phyloP scores from a whole-genome alignment of 2,329 filamentous ascomycete genomes.

The Teratosphaeria viscida region DNA sequence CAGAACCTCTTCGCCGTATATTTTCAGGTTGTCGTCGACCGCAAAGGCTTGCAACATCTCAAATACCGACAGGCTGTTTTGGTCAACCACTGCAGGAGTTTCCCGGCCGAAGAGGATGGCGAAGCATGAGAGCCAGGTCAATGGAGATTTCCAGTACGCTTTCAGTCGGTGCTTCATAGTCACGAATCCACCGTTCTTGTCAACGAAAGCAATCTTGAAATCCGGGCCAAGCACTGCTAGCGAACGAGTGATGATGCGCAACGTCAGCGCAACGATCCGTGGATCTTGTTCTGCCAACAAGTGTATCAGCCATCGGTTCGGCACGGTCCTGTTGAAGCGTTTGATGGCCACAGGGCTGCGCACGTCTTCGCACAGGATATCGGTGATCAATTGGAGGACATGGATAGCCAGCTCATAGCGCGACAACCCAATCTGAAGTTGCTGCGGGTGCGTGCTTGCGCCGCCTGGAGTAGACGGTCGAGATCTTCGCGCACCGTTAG shows the following conservation, averaged over 20 bases:
- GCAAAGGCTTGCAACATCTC: constrained; percentile 64
- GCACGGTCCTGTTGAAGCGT: constrained; percentile 88
- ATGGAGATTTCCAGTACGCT: constrained; percentile 78
- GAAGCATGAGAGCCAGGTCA: constrained; percentile 80
- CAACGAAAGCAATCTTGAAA: constrained; percentile 77
- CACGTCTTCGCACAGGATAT: constrained; percentile 16
- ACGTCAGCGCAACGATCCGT: constrained; percentile 68
- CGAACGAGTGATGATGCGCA: constrained; percentile 73
- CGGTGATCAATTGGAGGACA: constrained; percentile 18
- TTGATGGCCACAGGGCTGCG: constrained; percentile 13
- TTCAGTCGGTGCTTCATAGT: constrained; percentile 75
- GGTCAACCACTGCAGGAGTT: constrained; percentile 57
- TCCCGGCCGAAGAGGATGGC: constrained; percentile 80
- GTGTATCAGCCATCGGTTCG: constrained; percentile 72
- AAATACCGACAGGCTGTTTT: constrained; percentile 62
- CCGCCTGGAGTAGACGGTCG: constrained; percentile 19
- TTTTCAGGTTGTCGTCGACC: constrained; percentile 46
- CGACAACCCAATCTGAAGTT: constrained; percentile 8
- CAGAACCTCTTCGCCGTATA: constrained; percentile 68
- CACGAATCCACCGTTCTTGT: constrained; percentile 77
- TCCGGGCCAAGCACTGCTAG: constrained; percentile 69
- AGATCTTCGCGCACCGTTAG: constrained; percentile 12
- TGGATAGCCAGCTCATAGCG: constrained; percentile 21
- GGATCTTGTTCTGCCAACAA: constrained; percentile 78
- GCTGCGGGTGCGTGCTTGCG: neutral